These are phyloP conservation scores for Stachybotrys elegans DNA, from an alignment of 2,329 filamentous ascomycete genomes.

Conservation along the genomic window DNA sequence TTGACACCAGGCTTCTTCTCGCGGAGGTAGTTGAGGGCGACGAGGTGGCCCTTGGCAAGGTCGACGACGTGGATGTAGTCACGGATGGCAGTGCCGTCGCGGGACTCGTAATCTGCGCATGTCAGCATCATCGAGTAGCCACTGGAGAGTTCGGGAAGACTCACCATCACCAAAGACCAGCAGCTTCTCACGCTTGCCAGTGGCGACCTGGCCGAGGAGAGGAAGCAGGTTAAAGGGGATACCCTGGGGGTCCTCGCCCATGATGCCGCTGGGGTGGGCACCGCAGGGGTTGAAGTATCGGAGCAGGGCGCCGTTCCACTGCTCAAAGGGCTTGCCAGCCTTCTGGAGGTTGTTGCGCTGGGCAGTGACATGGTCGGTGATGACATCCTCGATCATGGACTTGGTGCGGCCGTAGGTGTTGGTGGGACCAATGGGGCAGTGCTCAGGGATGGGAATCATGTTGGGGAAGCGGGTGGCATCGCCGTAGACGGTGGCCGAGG, in stretches of 20 bases:
- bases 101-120: constrained; percentile 74
- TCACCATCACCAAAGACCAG: constrained; percentile 89
- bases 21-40: constrained; percentile 85
- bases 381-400: constrained; percentile 83
- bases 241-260: constrained; percentile 96
- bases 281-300: constrained; percentile 98
- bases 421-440: constrained; percentile 92
- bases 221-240: constrained; percentile 95
- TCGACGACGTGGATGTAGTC: constrained; percentile 98
- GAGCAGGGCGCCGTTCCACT: constrained; percentile 90
- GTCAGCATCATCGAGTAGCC: constrained; percentile 12
- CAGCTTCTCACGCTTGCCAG: constrained; percentile 89
- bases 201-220: constrained; percentile 90
- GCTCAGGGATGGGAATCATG: constrained; percentile 98
- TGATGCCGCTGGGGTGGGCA: constrained; percentile 89
- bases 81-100: constrained; percentile 88
- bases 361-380: constrained; percentile 84
- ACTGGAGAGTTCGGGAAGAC: constrained; percentile 20
- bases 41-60: constrained; percentile 77
- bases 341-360: constrained; percentile 80
- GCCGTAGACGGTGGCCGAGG: constrained; percentile 95
- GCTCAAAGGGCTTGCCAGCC: constrained; percentile 67
- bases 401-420: constrained; percentile 99
- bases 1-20: constrained; percentile 81
- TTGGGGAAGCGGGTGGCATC: constrained; percentile 92